Percentiles rank a stretch among this genome's conserved stretches.
Evolutionary conservation across 495 filamentous ascomycete species (phyloP).

Genomic region (Tetracladium marchalianum): DNA sequence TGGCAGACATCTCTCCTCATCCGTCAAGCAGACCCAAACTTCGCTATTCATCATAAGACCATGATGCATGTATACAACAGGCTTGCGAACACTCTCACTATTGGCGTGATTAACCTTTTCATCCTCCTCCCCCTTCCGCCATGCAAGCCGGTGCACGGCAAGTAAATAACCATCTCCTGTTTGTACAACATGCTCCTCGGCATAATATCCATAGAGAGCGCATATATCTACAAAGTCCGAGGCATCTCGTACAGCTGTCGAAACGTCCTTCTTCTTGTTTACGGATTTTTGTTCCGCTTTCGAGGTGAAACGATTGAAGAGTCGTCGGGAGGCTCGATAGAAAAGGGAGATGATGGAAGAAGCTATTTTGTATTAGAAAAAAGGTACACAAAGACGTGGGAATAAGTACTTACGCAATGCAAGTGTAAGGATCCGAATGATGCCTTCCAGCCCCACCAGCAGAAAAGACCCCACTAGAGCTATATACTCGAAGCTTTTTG

Average conservation of each 20-base stretch:
- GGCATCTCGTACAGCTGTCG: conserved; percentile 49
- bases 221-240: conserved; percentile 91
- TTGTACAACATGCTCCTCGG: conserved; percentile 93
- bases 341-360: conserved; percentile 69
- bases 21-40: conserved; percentile 91
- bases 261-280: conserved; percentile 27
- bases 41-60: conserved; percentile 98
- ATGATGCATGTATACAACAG: conserved; percentile 91
- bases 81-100: conserved; percentile 58
- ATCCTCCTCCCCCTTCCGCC: conserved; percentile 69
- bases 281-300: conserved; percentile 37
- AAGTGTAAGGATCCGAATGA: conserved; percentile 82
- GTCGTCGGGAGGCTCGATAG: conserved; percentile 67
- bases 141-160: conserved; percentile 78
- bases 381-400: background rate
- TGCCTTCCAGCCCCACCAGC: conserved; percentile 67
- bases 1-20: conserved; percentile 73
- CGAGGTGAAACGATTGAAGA: conserved; percentile 73
- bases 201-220: conserved; percentile 75
- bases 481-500: conserved; percentile 54
- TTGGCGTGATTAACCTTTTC: conserved; percentile 61
- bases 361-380: conserved; percentile 34
- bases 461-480: conserved; percentile 74
- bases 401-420: conserved; percentile 58
- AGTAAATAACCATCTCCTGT: conserved; percentile 91